A percentile compares a stretch with the other conserved stretches of the same genome.
phyloP scores from a whole-genome alignment of 2,329 filamentous ascomycete genomes.

The Fusarium lateritium region DNA sequence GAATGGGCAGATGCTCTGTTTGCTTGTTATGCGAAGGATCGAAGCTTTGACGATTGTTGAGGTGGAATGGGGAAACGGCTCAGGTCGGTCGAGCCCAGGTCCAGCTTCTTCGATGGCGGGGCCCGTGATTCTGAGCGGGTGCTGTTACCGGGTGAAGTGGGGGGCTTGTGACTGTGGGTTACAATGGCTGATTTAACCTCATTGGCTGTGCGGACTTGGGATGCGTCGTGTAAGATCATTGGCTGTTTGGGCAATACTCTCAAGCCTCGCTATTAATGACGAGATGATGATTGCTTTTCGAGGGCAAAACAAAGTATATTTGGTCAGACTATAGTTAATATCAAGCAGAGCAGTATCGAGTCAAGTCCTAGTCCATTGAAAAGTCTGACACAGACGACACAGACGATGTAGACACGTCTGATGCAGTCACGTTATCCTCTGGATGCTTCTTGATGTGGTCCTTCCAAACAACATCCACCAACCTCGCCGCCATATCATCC shows the following conservation, averaged over 20 bases:
- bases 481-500: constrained; percentile 40
- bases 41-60: constrained; percentile 31
- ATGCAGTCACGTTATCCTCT: not conserved
- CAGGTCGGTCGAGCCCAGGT: constrained; percentile 28
- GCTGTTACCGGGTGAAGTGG: constrained; percentile 16
- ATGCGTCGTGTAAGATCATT: constrained; percentile 50
- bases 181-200: constrained; percentile 9
- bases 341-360: not conserved
- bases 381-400: not conserved
- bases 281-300: constrained; percentile 4
- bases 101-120: constrained; percentile 33
- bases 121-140: constrained; percentile 5
- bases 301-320: not conserved
- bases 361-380: no score
- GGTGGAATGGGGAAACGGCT: constrained; percentile 43
- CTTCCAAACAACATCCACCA: not conserved
- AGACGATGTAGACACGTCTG: not conserved
- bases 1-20: constrained; percentile 1
- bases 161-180: constrained; percentile 21
- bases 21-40: constrained; percentile 8
- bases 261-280: not conserved
- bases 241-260: constrained; percentile 19
- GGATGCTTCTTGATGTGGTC: no score
- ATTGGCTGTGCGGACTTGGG: constrained; percentile 20
- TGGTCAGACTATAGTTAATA: not conserved